A percentile compares a stretch with the other conserved stretches of the same genome.
Conservation (phyloP, 1,284 basidiomycete species). For the Lignosus rhinocerotis region DNA sequence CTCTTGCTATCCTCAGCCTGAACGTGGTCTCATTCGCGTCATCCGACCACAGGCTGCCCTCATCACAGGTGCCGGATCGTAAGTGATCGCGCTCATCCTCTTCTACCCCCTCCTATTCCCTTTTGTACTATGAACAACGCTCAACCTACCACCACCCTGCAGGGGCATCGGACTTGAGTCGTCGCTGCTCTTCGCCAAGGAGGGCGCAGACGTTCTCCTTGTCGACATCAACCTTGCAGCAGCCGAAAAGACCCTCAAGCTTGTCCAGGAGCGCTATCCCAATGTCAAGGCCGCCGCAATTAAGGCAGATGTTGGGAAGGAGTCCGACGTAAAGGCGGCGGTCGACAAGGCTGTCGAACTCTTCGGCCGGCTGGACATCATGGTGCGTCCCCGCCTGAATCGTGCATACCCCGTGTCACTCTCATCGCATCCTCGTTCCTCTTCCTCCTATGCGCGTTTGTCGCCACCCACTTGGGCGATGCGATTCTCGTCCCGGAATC, state of each 20-base stretch:
- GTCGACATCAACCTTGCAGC: constrained; percentile 84
- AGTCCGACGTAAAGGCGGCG: constrained; percentile 79
- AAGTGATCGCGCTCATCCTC: constrained; percentile 38
- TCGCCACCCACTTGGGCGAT: neutral
- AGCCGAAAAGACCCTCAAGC: constrained; percentile 68
- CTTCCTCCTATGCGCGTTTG: neutral
- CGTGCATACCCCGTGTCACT: neutral
- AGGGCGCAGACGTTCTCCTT: constrained; percentile 87
- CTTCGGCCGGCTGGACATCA: constrained; percentile 90
- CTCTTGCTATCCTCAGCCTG: neutral
- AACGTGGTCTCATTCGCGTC: constrained; percentile 14
- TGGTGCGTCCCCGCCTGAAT: constrained; percentile 56
- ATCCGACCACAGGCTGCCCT: constrained; percentile 59
- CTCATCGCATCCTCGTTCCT: neutral
- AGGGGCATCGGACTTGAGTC: constrained; percentile 95
- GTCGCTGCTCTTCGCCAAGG: constrained; percentile 87
- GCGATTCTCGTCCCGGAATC: neutral
- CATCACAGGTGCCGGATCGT: constrained; percentile 86
- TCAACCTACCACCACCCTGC: constrained; percentile 9
- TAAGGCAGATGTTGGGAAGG: constrained; percentile 88
- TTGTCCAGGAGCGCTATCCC: constrained; percentile 69
- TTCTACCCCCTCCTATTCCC: too few relatives aligned
- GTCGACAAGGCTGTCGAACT: constrained; percentile 80
- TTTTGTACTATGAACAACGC: neutral
- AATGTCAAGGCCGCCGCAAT: constrained; percentile 72